Evolutionary conservation across 208 protist species (phyloP), one percentile per base, ranked within the genome.

Genomic region (Angomonas ambiguus): DNA sequence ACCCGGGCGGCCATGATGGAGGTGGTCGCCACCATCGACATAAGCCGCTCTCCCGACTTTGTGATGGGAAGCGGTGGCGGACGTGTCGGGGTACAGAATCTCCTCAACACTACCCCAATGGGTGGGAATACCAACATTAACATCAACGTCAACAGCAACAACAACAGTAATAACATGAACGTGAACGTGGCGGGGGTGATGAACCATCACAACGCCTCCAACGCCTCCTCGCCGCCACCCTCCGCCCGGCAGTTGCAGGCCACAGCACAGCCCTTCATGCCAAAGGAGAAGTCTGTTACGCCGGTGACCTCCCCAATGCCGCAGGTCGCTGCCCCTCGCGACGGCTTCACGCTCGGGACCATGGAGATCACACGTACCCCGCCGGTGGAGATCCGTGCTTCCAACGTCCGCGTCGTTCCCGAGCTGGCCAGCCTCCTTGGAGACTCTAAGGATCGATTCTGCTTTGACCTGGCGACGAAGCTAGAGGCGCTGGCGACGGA

Each of bases 401-500:
- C 85, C 16, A 83, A 64, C 31, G 83, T 93, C 56, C 72, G 71
- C 35, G 38, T 87, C 13, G 67, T 67, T 42, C 71, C 72, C 13
- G 83, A 79, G 41, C 78, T 85, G 2, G 57, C 25, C 4, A 64
- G 34, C 30, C 45, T 72, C 8, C 71, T 75, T 65, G 68, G 32
- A 4, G 24, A 71, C 38, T 64, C 58, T n/a, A 38, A 81, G 31
- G 45, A 51, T 5, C 32, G 72, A 1, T 85, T 81, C 76, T 72
- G 75, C 53, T 38, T 31, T 13, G 56, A 74, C 2, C 72, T 95
- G 49, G 86, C 75, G 1, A 53, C 66, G 5, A 76, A 94, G 16
- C 68, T 99, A 32, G 82, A 97, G 32, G 72, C 72, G 10, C 82
- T 96, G 2, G 91, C 98, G 35, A 65, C 91, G 24, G 96, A 98